Evolutionary conservation across 2,329 filamentous ascomycete genomes (phyloP), one percentile per base, ranked within the genome.

Genomic region (Trichoderma simmonsii): DNA sequence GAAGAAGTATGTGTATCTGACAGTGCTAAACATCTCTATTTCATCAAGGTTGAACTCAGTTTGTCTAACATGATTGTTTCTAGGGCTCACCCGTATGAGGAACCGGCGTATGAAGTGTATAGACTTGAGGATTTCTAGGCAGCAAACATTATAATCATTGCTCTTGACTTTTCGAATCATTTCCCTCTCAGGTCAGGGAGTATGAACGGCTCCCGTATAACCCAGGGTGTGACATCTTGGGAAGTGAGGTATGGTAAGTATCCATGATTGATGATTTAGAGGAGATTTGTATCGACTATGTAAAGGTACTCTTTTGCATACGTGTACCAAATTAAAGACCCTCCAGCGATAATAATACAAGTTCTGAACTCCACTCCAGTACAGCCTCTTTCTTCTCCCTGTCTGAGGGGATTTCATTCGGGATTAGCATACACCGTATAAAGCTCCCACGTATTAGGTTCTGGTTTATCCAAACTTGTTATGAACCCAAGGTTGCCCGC

Each of bases 1-100:
- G 80, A 93, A 92, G 79, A 84, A 81, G 91, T 92, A 75, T 77
- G 87, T 84, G 12, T 71, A 32, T 21, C 12, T 24, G 64, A 48
- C 11, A 12, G 1, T 63, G 32, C 28, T 18, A 12, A 36, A n/a
- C 12, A 12, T 24, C n/a, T n/a, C 6, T 5, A 21, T 36, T 21
- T 3, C 4, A 21, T 26, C 15, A 7, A 48, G 6, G 3, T 3
- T 34, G n/a, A 7, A n/a, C 2, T 8, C 3, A 34, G 11, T 2
- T 5, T 11, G 4, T 18, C 21, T 63, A 63, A 63, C 8, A 28
- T 18, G 7, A 9, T 28, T 57, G 6, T 0, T 67, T 18, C 7
- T 15, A 75, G 74, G 51, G 82, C 83, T 0, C 86, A 88, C 79
- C 86, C 86, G 1, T 88, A 87, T 67, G 85, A 88, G 73, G 85